Percentiles rank a stretch among this genome's conserved stretches.
Conservation (phyloP, 805 yeast species). For the Peterozyma toletana region DNA sequence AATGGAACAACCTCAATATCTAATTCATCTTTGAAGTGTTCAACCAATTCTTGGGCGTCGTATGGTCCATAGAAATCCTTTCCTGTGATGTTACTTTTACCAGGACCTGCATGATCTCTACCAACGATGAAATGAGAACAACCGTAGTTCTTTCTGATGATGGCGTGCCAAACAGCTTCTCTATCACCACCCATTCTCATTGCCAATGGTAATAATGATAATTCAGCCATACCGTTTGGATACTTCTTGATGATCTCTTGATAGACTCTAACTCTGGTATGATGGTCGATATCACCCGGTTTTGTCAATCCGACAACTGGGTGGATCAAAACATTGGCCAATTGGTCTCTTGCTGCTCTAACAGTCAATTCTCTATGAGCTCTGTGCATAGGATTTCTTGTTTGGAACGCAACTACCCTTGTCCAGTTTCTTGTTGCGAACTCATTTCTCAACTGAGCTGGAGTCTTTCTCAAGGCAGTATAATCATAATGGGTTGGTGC, state of each 20-base stretch:
- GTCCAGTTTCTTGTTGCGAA: conserved; percentile 79
- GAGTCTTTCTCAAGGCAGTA: conserved; percentile 80
- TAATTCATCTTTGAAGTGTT: conserved; percentile 65
- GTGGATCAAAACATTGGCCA: conserved; percentile 83
- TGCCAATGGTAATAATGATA: conserved; percentile 85
- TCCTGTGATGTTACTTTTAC: conserved; percentile 71
- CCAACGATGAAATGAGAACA: conserved; percentile 97
- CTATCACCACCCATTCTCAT: conserved; percentile 99
- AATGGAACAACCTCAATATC: conserved; percentile 91
- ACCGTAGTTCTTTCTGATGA: conserved; percentile 93
- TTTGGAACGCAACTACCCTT: conserved; percentile 92
- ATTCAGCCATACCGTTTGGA: conserved; percentile 89
- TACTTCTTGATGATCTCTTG: conserved; percentile 87
- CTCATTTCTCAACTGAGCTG: conserved; percentile 83
- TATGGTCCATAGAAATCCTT: conserved; percentile 95
- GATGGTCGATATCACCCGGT: conserved; percentile 97
- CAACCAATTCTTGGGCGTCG: conserved; percentile 90
- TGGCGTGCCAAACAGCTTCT: conserved; percentile 98
- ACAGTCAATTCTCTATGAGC: conserved; percentile 96
- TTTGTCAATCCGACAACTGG: conserved; percentile 96
- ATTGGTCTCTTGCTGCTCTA: conserved; percentile 90
- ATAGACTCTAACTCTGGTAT: conserved; percentile 93
- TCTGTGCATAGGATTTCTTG: conserved; percentile 98
- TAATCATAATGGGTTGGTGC: conserved; percentile 89
- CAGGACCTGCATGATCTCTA: conserved; percentile 98